Percentiles rank a stretch among this genome's conserved stretches.
Conservation (phyloP, 805 yeast genomes). For the Yamadazyma tumulicola region DNA sequence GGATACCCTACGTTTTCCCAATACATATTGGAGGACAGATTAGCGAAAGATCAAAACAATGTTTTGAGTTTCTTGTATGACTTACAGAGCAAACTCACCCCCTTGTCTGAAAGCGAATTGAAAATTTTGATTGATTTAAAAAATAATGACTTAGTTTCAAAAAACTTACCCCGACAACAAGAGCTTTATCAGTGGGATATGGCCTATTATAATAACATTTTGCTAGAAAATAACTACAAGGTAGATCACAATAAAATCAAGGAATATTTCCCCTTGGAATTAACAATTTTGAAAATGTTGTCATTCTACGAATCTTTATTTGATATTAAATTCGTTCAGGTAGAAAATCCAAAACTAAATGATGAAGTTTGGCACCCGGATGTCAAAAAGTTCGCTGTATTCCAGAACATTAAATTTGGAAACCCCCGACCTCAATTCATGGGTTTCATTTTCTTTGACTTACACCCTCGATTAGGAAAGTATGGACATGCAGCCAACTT, state of each 20-base stretch:
- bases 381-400: slow-evolving; percentile 70
- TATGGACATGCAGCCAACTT: slow-evolving; percentile 89
- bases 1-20: slow-evolving; percentile 71
- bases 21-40: slow-evolving; percentile 68
- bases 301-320: slow-evolving; percentile 66
- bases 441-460: slow-evolving; percentile 77
- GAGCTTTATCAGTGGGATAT: slow-evolving; percentile 68
- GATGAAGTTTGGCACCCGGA: slow-evolving; percentile 73
- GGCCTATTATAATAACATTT: slow-evolving; percentile 59
- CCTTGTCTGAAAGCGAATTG: slow-evolving; percentile 57
- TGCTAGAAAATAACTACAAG: slow-evolving; percentile 63
- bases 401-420: slow-evolving; percentile 50
- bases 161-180: slow-evolving; percentile 40
- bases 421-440: slow-evolving; percentile 49
- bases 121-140: slow-evolving; percentile 49
- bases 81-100: slow-evolving; percentile 53
- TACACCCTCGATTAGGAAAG: slow-evolving; percentile 84
- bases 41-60: slow-evolving; percentile 67
- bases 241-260: slow-evolving; percentile 71
- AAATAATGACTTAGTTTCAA: slow-evolving; percentile 44
- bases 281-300: slow-evolving; percentile 67
- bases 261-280: slow-evolving; percentile 74
- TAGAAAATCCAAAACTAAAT: slow-evolving; percentile 33
- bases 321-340: slow-evolving; percentile 61
- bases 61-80: slow-evolving; percentile 64